A percentile compares a stretch with the other conserved stretches of the same genome.
Conservation (phyloP, 257 asterid genomes). For the Przewalskia tangutica region DNA sequence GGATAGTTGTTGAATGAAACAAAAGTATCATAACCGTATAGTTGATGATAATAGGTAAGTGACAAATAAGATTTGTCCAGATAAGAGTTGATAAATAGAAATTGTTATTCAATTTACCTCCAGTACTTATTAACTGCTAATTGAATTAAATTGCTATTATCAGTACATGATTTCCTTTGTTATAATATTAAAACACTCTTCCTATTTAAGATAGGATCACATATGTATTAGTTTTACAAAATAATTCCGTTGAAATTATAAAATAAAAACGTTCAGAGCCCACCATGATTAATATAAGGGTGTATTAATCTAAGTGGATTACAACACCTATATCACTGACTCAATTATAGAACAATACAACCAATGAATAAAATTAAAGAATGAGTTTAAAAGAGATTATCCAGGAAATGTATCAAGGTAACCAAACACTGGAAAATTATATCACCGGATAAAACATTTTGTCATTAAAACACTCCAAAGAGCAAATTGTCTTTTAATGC, state of each 20-base stretch:
- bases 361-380: too few species aligned
- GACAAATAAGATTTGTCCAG: background rate
- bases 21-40: background rate
- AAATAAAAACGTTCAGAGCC: too few species aligned
- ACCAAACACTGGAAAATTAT: background rate
- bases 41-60: background rate
- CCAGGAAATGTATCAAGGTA: background rate
- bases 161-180: background rate
- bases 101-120: background rate
- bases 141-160: background rate
- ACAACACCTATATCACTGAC: too few species aligned
- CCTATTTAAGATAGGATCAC: background rate
- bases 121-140: background rate
- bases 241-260: background rate
- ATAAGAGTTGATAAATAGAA: background rate
- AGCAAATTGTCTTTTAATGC: too few species aligned
- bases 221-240: background rate
- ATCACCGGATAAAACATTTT: background rate
- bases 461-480: too few species aligned
- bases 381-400: background rate
- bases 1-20: background rate
- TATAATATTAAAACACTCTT: background rate
- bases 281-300: too few species aligned
- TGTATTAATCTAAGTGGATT: too few species aligned
- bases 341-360: too few species aligned